These are phyloP conservation scores for Boletus vermiculosoides DNA, from an alignment of 768 basidiomycete genomes.

Conservation along the genomic window DNA sequence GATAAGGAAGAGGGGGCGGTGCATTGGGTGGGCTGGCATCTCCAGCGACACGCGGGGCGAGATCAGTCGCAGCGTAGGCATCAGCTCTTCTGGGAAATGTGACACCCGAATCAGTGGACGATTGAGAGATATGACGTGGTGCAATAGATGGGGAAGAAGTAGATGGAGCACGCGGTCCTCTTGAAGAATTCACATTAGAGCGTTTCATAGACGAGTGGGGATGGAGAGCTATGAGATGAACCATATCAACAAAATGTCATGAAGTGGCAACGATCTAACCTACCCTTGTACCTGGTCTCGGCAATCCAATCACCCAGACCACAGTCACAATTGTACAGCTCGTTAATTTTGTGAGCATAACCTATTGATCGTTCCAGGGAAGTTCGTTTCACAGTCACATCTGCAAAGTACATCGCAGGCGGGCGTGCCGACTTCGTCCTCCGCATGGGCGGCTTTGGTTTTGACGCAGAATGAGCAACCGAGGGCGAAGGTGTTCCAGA, in stretches of 20 bases:
- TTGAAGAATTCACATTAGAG: conserved; percentile 20
- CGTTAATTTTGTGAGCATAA: conserved; percentile 83
- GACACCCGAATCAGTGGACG: conserved; percentile 70
- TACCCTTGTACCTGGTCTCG: conserved; percentile 57
- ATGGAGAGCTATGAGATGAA: conserved; percentile 18
- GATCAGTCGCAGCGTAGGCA: conserved; percentile 74
- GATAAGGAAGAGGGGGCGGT: conserved; percentile 71
- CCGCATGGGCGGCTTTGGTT: conserved; percentile 21
- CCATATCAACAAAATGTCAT: conserved; percentile 1
- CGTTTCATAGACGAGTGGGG: conserved; percentile 29
- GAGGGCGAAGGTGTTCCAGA: conserved; percentile 27
- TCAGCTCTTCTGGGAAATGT: conserved; percentile 82
- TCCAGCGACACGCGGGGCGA: conserved; percentile 45
- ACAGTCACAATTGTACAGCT: conserved; percentile 70
- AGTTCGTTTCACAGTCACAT: conserved; percentile 55
- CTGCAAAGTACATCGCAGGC: conserved; percentile 67
- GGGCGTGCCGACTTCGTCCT: conserved; percentile 48
- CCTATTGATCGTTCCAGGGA: conserved; percentile 65
- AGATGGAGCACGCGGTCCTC: conserved; percentile 34
- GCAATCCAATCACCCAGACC: conserved; percentile 77
- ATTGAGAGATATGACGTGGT: conserved; percentile 65
- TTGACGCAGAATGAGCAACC: conserved; percentile 34
- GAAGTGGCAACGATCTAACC: not conserved
- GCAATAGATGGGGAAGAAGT: conserved; percentile 48
- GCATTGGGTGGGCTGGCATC: conserved; percentile 54